A percentile compares a stretch with the other conserved stretches of the same genome.
Conservation (phyloP, 1,284 basidiomycete genomes). For the Somion occarium region DNA sequence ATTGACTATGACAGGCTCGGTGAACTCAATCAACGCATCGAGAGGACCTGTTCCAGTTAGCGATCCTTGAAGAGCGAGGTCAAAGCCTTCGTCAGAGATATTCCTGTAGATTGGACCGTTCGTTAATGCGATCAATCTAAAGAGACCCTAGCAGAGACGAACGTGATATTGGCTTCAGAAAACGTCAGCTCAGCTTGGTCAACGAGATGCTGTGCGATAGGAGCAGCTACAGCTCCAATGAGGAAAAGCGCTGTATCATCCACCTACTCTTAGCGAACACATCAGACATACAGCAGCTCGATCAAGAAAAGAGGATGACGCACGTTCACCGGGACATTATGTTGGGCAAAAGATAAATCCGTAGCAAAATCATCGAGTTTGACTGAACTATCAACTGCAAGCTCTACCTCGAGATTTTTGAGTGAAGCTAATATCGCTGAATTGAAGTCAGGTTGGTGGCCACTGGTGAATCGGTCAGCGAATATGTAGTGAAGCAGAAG, state of each 20-base stretch:
- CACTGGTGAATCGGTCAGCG: constrained; percentile 56
- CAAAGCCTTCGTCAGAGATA: constrained; percentile 56
- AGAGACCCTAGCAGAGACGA: constrained; percentile 19
- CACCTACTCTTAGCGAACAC: constrained; percentile 33
- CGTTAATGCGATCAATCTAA: too few species aligned
- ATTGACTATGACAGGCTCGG: constrained; percentile 54
- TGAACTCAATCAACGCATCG: constrained; percentile 60
- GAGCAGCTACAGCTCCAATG: constrained; percentile 63
- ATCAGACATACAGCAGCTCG: background rate
- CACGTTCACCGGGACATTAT: constrained; percentile 54
- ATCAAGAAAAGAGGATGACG: constrained; percentile 18
- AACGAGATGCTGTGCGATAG: constrained; percentile 67
- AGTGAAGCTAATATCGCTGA: constrained; percentile 62
- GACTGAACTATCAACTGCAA: constrained; percentile 43
- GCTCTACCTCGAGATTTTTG: constrained; percentile 52
- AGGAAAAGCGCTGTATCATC: constrained; percentile 64
- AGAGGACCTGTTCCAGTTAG: constrained; percentile 60
- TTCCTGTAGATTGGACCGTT: constrained; percentile 38
- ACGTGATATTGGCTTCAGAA: constrained; percentile 60
- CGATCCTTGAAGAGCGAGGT: constrained; percentile 53
- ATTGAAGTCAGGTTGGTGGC: constrained; percentile 56
- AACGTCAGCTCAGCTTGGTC: constrained; percentile 55
- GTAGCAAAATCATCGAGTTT: constrained; percentile 62
- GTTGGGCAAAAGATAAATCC: constrained; percentile 60
- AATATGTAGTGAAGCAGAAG: background rate